Evolutionary conservation across 2,329 filamentous ascomycete genomes (phyloP), one percentile per base, ranked within the genome.

Genomic region (Geosmithia flava): DNA sequence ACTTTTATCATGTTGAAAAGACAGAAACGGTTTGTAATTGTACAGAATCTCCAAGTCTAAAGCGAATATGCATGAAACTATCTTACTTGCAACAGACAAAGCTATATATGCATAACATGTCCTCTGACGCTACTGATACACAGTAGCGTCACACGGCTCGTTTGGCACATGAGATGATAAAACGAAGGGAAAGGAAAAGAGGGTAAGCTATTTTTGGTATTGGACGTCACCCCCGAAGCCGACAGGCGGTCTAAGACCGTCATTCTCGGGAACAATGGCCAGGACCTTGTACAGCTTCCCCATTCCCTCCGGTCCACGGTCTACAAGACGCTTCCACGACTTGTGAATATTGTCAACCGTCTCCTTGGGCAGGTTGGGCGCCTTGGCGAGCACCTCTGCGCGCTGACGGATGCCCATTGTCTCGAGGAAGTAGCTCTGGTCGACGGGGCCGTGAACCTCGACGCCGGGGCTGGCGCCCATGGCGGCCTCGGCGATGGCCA

Each of bases 241-340:
- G 48, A 95, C 89, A 2, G 91, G 91, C 50, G 83, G 75, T 57
- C 89, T 79, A 51, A 70, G 74, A 2, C 85, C 83, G 37, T 74
- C 76, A 53, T 85, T 87, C 64, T 90, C 85, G 0, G 93, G 93
- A 57, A 97, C 61, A 56, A 98, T 87, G 13, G 90, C 87, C 74
- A 98, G 75, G 20, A 81, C 90, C 68, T 97, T 96, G 64, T 98
- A 98, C 20, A 95, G 70, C 68, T 83, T 90, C 0, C 93, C 93
- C 93, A 98, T 98, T 0, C 89, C 91, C 47, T 79, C 81, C 1
- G 81, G 84, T 0, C 86, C 83, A 42, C 80, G 74, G 62, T 95
- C 90, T n/a, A 96, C 79, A 47, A 98, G 68, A 52, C 93, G 74
- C 67, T 79, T 83, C 79, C 88, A 94, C 0, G 85, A 83, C 52